Base-by-base conservation (phyloP, 1,284 basidiomycete species). In the Peniophora sp. region DNA sequence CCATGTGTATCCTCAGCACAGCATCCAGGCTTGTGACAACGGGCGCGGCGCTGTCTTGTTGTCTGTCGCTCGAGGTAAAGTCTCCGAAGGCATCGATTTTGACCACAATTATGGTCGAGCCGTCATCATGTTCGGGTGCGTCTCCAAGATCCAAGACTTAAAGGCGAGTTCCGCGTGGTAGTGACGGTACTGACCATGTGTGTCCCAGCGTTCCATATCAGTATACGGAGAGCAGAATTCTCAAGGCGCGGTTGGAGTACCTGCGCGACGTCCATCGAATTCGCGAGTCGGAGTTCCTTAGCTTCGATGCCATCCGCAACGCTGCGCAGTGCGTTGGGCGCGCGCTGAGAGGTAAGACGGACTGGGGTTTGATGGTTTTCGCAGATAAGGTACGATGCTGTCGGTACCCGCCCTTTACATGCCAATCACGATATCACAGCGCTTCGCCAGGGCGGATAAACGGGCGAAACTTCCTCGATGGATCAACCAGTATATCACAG, bases 1-100 rank as follows among this genome's bases (percentile, higher is more conserved):
- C 39, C 39, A 20, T 14, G 24, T n/a, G 27, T 17, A 41, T 24
- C 11, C 22, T 20, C 15, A 27, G 17, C 39, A 41, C 37, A 15
- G 47, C 45, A 47, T 24, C 43, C 49, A 95, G 91, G 97, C 97
- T 24, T 99, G 97, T 66, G 95, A 99, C 69, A 99, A 99, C 64
- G 97, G 97, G 20, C 84, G 97, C 50, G 97, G 97, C 0, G 97
- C 97, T 6, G 95, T 99, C 37, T 73, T 99, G 39, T 76, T 99
- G 20, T 98, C 96, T 20, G 97, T 99, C 43, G 97, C 97, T 18
- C 84, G 97, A 75, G 97, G 97, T 6, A 99, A 99, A 68, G 97
- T 99, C 0, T 99, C 97, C 0, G 97, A 99, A 71, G 97, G 97
- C 3, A 99, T 99, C 64, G 97, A 99, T 82, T 99, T 99, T 63